These are phyloP conservation scores for Monosporascus sp. DNA, from an alignment of 2,329 filamentous ascomycete genomes.

Conservation along the genomic window DNA sequence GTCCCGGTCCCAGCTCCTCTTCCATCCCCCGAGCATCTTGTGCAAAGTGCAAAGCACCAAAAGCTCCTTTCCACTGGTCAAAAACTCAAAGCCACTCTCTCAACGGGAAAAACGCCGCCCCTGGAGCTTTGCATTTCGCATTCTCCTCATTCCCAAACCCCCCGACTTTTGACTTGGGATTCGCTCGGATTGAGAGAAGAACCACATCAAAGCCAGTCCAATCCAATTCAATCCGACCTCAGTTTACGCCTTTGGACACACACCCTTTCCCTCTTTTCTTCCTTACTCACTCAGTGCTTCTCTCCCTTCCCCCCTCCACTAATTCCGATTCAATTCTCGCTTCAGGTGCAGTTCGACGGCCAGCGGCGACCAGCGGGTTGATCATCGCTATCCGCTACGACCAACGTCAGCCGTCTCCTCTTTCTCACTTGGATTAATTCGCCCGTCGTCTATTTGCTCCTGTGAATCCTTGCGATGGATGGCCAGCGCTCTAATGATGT, in stretches of 20 bases:
- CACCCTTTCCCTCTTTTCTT: constrained; percentile 1
- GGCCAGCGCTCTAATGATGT: constrained; percentile 56
- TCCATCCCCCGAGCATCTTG: too few relatives aligned
- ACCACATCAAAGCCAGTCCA: neutral
- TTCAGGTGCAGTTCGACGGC: neutral
- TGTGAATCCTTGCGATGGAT: constrained; percentile 43
- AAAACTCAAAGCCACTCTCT: neutral
- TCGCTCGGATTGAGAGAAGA: neutral
- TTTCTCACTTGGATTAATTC: neutral
- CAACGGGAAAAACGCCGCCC: neutral
- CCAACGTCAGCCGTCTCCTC: neutral
- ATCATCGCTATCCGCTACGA: neutral
- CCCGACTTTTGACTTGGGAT: neutral
- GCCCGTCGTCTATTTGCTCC: neutral
- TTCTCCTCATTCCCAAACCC: neutral
- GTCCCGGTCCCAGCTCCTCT: neutral
- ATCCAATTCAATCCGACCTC: neutral
- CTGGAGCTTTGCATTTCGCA: neutral
- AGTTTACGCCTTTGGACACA: neutral
- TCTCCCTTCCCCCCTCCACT: neutral
- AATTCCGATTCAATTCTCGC: neutral
- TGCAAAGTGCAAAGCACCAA: too few relatives aligned
- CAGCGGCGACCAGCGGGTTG: neutral
- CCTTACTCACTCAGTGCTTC: neutral
- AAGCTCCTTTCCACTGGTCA: neutral